Evolutionary conservation across 2,329 filamentous ascomycete species (phyloP).

Genomic region (Calonectria hongkongensis): DNA sequence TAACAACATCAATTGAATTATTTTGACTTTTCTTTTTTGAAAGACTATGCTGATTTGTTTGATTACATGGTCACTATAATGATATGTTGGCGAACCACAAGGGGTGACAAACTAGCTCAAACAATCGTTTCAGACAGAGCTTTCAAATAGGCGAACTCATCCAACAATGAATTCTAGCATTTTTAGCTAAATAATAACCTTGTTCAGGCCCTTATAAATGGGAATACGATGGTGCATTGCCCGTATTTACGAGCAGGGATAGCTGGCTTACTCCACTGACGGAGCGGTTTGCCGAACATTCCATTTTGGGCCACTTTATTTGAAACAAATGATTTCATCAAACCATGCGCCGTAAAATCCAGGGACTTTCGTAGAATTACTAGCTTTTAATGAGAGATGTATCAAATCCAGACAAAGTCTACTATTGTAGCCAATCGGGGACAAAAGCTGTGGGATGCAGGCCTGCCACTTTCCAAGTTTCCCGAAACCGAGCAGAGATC

Average conservation of each 20-base stretch:
- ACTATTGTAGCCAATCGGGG: background rate
- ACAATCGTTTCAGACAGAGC: background rate
- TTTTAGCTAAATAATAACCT: slow-evolving; percentile 2
- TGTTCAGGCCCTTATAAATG: background rate
- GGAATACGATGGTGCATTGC: background rate
- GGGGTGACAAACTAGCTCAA: background rate
- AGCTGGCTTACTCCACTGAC: background rate
- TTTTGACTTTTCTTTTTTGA: too few species aligned
- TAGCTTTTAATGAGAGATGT: background rate
- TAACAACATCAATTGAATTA: too few species aligned
- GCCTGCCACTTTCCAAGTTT: background rate
- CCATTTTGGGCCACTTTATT: background rate
- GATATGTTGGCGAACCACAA: background rate
- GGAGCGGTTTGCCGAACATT: background rate
- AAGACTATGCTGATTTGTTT: too few species aligned
- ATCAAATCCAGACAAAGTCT: background rate
- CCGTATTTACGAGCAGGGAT: background rate
- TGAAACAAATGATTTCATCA: background rate
- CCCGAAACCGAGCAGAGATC: background rate
- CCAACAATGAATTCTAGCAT: background rate
- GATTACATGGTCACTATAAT: background rate
- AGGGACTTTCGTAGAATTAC: background rate
- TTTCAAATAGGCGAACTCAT: background rate
- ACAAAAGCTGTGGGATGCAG: background rate
- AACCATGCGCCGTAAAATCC: background rate